Conservation (phyloP, 2,329 filamentous ascomycete species). For the Sarocladiaceae sp. region DNA sequence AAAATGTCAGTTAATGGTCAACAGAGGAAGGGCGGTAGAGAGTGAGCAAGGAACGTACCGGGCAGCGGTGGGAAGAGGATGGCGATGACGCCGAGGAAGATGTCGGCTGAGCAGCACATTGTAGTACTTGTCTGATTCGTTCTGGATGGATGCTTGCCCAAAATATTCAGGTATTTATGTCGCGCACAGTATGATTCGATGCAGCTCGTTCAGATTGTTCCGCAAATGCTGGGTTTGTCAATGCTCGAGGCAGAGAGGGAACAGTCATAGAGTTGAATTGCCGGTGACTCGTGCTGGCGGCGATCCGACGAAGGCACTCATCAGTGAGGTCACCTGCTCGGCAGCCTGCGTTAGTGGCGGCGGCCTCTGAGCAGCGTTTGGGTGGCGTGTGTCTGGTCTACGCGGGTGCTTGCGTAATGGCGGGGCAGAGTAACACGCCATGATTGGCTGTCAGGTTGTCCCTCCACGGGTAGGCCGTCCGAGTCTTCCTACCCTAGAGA, state of each 20-base stretch:
- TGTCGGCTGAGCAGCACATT: slow-evolving; percentile 52
- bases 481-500: too few species aligned
- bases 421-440: not conserved
- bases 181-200: too few species aligned
- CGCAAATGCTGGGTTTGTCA: too few species aligned
- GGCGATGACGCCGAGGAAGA: slow-evolving; percentile 58
- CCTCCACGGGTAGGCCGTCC: too few species aligned
- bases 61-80: slow-evolving; percentile 60
- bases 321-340: slow-evolving; percentile 7
- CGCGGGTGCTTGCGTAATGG: slow-evolving; percentile 8
- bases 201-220: too few species aligned
- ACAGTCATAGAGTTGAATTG: slow-evolving; percentile 6
- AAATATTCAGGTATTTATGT: too few species aligned
- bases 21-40: slow-evolving; percentile 17
- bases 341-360: too few species aligned
- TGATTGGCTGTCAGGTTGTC: not conserved
- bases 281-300: slow-evolving; percentile 1
- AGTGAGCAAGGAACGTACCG: slow-evolving; percentile 38
- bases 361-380: not conserved
- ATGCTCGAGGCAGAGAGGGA: too few species aligned
- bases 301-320: too few species aligned
- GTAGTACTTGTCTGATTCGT: slow-evolving; percentile 11
- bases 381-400: not conserved
- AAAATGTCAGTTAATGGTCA: slow-evolving; percentile 16
- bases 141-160: too few species aligned